Evolutionary conservation across 345 rosid species (phyloP).

Genomic region (Pugionium dolabratum): DNA sequence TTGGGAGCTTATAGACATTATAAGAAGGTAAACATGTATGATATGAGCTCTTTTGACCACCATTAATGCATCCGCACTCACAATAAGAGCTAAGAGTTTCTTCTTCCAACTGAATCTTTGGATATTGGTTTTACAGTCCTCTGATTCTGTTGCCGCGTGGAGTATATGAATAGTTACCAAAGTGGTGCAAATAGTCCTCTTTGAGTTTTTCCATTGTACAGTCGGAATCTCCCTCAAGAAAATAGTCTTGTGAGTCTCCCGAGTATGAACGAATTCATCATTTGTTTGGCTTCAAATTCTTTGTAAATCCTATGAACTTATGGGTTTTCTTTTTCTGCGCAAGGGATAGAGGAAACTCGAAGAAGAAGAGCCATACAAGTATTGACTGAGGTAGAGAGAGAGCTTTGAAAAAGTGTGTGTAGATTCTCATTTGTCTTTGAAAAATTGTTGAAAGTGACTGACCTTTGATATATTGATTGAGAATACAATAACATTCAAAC

Average conservation of each 20-base stretch:
- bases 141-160: conserved; percentile 67
- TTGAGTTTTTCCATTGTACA: conserved; percentile 81
- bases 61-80: not conserved
- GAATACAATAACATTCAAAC: conserved; percentile 23
- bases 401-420: conserved; percentile 10
- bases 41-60: conserved; percentile 8
- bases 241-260: conserved; percentile 61
- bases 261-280: not conserved
- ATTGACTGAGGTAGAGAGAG: conserved; percentile 34
- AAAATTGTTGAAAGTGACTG: conserved; percentile 6
- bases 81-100: not conserved
- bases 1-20: conserved; percentile 63
- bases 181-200: conserved; percentile 71
- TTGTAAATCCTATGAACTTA: conserved; percentile 3
- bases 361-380: conserved; percentile 23
- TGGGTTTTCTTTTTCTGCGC: conserved; percentile 16
- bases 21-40: conserved; percentile 74
- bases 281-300: conserved; percentile 1
- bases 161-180: conserved; percentile 66
- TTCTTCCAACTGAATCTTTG: conserved; percentile 15
- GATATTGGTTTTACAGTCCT: conserved; percentile 62
- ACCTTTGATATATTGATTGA: conserved; percentile 24
- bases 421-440: conserved; percentile 25
- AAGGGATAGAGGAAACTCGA: conserved; percentile 38
- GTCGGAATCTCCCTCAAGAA: conserved; percentile 66